phyloP scores from a whole-genome alignment of 2,329 filamentous ascomycete species.

The Colletotrichum lini region DNA sequence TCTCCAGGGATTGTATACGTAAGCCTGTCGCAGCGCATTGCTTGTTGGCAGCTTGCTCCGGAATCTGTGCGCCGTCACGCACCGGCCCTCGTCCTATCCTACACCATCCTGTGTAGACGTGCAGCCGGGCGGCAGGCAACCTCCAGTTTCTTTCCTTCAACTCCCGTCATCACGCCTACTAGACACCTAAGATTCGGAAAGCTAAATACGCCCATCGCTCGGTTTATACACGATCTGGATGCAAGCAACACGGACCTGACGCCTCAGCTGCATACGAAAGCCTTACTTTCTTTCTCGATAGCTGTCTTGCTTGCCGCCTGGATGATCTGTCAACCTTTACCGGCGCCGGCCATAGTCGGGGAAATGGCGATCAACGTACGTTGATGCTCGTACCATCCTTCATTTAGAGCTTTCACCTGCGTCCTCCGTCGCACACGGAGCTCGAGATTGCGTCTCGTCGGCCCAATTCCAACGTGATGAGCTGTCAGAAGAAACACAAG shows the following conservation, averaged over 20 bases:
- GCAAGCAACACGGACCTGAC: conserved; percentile 6
- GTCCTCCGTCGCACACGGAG: neutral
- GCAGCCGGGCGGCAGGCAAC: neutral
- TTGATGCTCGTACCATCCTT: neutral
- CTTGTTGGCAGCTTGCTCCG: neutral
- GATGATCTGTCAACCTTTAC: neutral
- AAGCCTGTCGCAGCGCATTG: conserved; percentile 4
- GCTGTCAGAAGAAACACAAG: neutral
- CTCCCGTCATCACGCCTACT: neutral
- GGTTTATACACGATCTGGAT: conserved; percentile 2
- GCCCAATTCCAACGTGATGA: neutral
- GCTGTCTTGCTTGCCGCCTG: neutral
- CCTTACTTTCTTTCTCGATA: no score
- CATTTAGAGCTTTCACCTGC: neutral
- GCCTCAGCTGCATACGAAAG: neutral
- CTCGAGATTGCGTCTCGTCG: neutral
- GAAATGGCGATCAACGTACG: conserved; percentile 5
- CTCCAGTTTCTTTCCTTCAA: neutral
- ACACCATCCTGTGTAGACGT: conserved; percentile 1
- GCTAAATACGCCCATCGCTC: neutral
- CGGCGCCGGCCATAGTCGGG: neutral
- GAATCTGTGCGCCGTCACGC: neutral
- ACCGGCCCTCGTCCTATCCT: neutral
- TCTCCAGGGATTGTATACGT: conserved; percentile 17
- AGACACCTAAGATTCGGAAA: neutral